phyloP scores from a whole-genome alignment of 169 alveolate genomes.

The Plasmodium cynomolgi region DNA sequence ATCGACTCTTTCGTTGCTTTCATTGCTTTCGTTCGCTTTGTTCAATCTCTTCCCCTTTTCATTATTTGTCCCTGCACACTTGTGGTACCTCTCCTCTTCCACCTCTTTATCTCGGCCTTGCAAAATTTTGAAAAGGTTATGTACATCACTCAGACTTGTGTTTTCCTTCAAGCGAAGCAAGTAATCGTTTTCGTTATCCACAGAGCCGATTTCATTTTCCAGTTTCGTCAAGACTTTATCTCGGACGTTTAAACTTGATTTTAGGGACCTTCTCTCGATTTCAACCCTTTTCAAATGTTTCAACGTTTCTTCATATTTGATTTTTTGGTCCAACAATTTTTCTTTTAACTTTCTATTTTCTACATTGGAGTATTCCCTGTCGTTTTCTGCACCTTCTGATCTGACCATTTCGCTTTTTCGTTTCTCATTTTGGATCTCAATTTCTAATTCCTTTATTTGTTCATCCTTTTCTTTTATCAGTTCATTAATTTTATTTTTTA shows the following conservation, averaged over 20 bases:
- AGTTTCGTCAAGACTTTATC: slow-evolving; percentile 65
- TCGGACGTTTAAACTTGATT: slow-evolving; percentile 45
- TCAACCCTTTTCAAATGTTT: slow-evolving; percentile 72
- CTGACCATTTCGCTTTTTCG: slow-evolving; percentile 1
- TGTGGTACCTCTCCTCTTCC: background rate
- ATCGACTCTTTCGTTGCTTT: background rate
- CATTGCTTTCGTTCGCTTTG: slow-evolving; percentile 5
- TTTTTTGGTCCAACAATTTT: slow-evolving; percentile 60
- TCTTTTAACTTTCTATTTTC: slow-evolving; percentile 58
- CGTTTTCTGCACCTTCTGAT: background rate
- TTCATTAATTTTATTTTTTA: slow-evolving; percentile 32
- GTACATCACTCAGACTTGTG: slow-evolving; percentile 36
- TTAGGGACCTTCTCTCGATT: slow-evolving; percentile 59
- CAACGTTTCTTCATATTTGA: slow-evolving; percentile 71
- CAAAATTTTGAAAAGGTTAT: slow-evolving; percentile 40
- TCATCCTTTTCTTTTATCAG: slow-evolving; percentile 42
- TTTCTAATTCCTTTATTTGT: slow-evolving; percentile 57
- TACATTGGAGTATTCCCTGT: background rate
- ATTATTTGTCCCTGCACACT: background rate
- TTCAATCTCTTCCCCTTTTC: background rate
- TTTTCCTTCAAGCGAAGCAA: slow-evolving; percentile 45
- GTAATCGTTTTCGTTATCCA: slow-evolving; percentile 58
- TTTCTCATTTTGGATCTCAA: slow-evolving; percentile 26
- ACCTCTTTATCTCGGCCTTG: slow-evolving; percentile 9
- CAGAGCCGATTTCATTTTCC: slow-evolving; percentile 69